phyloP scores from a whole-genome alignment of 108 stramenopile species.

The Nitzschia sp. region DNA sequence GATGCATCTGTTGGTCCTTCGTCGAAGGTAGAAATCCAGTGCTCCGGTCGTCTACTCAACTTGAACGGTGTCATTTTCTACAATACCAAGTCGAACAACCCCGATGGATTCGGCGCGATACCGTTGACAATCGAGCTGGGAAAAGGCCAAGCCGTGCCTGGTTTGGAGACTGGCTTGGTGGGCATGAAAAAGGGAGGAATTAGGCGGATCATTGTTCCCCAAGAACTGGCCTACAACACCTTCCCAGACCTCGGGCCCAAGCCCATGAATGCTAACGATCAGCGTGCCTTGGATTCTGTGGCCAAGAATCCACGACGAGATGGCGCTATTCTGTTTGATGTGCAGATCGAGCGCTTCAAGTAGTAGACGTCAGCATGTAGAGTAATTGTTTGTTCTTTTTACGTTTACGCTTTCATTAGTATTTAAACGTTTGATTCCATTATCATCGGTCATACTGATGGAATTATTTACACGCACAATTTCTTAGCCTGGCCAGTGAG shows the following conservation, averaged over 20 bases:
- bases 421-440: too few relatives aligned
- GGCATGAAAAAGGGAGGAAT: conserved; percentile 61
- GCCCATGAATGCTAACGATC: conserved; percentile 57
- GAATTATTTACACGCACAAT: too few relatives aligned
- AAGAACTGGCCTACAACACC: conserved; percentile 48
- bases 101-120: conserved; percentile 69
- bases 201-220: conserved; percentile 63
- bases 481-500: too few relatives aligned
- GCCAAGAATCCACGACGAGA: conserved; percentile 69
- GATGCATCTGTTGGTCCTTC: conserved; percentile 23
- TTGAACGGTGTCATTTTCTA: conserved; percentile 75
- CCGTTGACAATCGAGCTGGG: conserved; percentile 54
- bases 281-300: conserved; percentile 65
- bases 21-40: conserved; percentile 47
- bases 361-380: conserved; percentile 8
- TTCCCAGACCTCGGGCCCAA: conserved; percentile 57
- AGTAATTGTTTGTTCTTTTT: neutral
- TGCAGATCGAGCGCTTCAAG: conserved; percentile 60
- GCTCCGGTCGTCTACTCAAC: conserved; percentile 62
- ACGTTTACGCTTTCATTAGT: too few relatives aligned
- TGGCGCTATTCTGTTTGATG: conserved; percentile 68
- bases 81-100: conserved; percentile 71
- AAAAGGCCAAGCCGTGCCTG: conserved; percentile 55
- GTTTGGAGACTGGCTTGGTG: conserved; percentile 56
- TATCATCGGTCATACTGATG: too few relatives aligned